Base-by-base conservation (phyloP, 192 early-diverging fungal genomes). In the Dissophora ornata region DNA sequence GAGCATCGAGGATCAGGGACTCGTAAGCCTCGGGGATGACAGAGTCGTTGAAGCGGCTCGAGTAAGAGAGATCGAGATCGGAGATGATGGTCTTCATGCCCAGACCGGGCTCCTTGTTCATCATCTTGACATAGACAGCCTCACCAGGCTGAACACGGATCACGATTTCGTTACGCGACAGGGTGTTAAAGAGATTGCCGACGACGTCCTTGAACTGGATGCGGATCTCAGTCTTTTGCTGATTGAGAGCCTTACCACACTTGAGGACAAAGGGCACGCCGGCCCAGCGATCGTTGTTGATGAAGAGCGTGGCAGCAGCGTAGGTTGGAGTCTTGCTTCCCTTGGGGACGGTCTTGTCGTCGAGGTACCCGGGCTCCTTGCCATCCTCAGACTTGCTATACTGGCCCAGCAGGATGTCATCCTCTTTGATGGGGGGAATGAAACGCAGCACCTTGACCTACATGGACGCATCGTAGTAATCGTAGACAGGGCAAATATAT, bases 21-120 rank as follows among this genome's bases (percentile, higher is more conserved):
- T 97, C 96, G 75, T 99, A 99, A 12, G 97, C 97, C 71, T 99
- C 97, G 28, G 97, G 97, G 79, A 99, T 99, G 81, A 90, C 89
- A 36, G 92, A 62, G 54, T 93, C 91, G 51, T 87, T 85, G 85
- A 96, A 99, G 33, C 97, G 91, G 71, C 88, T 88, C 51, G 89
- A 83, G 84, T 99, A 99, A 6, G 94, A 91, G 54, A 99, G 83
- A 75, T 99, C 96, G 18, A 99, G 87, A 79, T 99, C 97, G 13
- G 94, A 92, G 70, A 94, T 92, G 57, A 90, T 88, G 55, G 92
- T 88, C 52, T 91, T 85, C 80, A 88, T 87, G 11, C 93, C 93
- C 46, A 97, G 86, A 18, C 97, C 97, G 15, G 93, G 97, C 55
- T 90, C 87, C 80, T 98, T 98, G 88, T 95, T 97, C 77, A 91